A percentile compares a stretch with the other conserved stretches of the same genome.
These are phyloP conservation scores for Fusarium sarcochroum DNA, from an alignment of 2,329 filamentous ascomycete species.

Conservation along the genomic window DNA sequence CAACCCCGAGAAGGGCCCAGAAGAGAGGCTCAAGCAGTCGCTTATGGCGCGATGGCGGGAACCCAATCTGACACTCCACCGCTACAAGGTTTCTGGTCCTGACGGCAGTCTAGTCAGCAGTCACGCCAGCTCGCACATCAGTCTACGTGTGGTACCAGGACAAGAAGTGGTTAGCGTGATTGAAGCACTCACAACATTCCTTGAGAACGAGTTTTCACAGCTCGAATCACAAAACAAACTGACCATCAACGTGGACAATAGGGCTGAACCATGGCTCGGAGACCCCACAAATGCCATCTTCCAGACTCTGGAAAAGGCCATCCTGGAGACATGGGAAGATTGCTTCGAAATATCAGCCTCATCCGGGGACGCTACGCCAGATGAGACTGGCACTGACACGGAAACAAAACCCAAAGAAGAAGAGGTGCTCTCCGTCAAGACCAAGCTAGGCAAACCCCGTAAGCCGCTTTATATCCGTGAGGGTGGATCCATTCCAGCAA, in stretches of 20 bases:
- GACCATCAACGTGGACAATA: slow-evolving; percentile 88
- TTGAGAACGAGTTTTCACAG: slow-evolving; percentile 77
- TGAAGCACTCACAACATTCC: slow-evolving; percentile 73
- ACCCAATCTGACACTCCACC: slow-evolving; percentile 92
- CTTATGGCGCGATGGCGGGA: slow-evolving; percentile 97
- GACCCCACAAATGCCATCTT: slow-evolving; percentile 94
- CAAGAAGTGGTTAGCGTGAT: slow-evolving; percentile 88
- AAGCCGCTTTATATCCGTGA: slow-evolving; percentile 94
- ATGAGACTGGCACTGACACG: background rate
- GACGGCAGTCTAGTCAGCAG: slow-evolving; percentile 94
- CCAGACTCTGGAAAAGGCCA: slow-evolving; percentile 85
- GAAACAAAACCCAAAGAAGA: slow-evolving; percentile 40
- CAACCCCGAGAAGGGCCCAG: slow-evolving; percentile 71
- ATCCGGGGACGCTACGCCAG: slow-evolving; percentile 28
- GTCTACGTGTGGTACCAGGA: slow-evolving; percentile 91
- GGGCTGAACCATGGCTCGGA: slow-evolving; percentile 96
- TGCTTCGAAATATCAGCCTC: slow-evolving; percentile 54
- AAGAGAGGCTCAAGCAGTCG: slow-evolving; percentile 81
- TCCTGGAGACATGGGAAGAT: slow-evolving; percentile 86
- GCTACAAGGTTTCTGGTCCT: slow-evolving; percentile 91
- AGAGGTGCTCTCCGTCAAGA: slow-evolving; percentile 38
- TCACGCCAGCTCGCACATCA: slow-evolving; percentile 89
- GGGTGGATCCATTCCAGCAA: slow-evolving; percentile 94
- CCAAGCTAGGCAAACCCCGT: slow-evolving; percentile 54
- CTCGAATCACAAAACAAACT: slow-evolving; percentile 87